phyloP scores from a whole-genome alignment of 768 basidiomycete species.

The Tephrocybe sp. region DNA sequence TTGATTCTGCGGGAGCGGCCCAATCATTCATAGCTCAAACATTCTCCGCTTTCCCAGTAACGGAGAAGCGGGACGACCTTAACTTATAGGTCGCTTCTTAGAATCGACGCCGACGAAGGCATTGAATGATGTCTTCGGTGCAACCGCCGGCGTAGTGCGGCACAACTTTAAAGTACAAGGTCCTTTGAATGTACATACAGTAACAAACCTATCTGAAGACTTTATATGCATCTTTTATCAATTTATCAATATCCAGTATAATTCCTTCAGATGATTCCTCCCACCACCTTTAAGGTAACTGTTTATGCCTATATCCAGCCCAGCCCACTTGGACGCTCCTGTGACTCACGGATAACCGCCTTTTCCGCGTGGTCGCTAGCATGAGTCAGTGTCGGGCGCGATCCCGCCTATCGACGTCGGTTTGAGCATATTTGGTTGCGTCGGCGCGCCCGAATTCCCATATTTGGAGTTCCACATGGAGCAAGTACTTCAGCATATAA shows the following conservation, averaged over 20 bases:
- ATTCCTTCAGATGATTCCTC: too few species aligned
- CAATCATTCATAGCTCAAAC: conserved; percentile 12
- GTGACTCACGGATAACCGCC: too few species aligned
- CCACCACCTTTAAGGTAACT: too few species aligned
- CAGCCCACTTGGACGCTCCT: too few species aligned
- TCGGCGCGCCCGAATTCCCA: conserved; percentile 4
- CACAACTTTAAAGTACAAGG: too few species aligned
- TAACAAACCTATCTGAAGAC: too few species aligned
- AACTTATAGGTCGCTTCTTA: conserved; percentile 9
- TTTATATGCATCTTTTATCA: too few species aligned
- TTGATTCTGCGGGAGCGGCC: neutral
- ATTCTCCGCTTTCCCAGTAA: conserved; percentile 11
- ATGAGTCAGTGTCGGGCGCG: conserved; percentile 8
- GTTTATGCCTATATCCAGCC: too few species aligned
- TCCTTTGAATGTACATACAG: too few species aligned
- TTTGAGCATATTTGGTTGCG: conserved; percentile 5
- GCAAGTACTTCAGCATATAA: conserved; percentile 12
- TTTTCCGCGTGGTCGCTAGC: too few species aligned
- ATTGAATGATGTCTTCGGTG: conserved; percentile 10
- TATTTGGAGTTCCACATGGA: conserved; percentile 13
- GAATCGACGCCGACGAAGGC: conserved; percentile 1
- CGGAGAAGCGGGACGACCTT: conserved; percentile 7
- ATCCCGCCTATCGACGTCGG: conserved; percentile 10
- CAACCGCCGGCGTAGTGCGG: conserved; percentile 6
- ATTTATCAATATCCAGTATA: too few species aligned